Evolutionary conservation across 1,284 basidiomycete genomes (phyloP).

Genomic region (Malassezia furfur): DNA sequence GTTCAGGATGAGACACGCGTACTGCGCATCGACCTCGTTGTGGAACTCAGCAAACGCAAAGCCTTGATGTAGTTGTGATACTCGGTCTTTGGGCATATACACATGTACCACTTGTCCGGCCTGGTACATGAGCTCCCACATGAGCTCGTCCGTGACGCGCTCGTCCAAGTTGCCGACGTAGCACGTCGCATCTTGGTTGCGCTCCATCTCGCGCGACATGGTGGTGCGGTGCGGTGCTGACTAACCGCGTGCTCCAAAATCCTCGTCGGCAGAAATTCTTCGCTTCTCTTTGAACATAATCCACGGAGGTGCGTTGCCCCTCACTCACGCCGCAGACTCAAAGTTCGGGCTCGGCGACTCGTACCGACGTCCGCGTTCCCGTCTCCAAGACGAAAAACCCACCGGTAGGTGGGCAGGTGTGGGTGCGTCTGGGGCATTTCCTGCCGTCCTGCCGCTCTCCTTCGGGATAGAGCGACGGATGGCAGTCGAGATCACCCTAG

Average conservation of each 20-base stretch:
- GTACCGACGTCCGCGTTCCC: conserved; percentile 20
- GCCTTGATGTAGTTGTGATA: conserved; percentile 94
- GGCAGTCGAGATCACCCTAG: background rate
- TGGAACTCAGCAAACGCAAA: conserved; percentile 99
- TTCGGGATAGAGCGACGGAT: conserved; percentile 17
- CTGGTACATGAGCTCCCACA: conserved; percentile 98
- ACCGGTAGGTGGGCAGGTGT: conserved; percentile 10
- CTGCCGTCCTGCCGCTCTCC: conserved; percentile 13
- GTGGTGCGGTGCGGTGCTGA: background rate
- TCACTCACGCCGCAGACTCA: conserved; percentile 11
- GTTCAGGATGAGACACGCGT: conserved; percentile 99
- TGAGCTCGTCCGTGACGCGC: conserved; percentile 77
- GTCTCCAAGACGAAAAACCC: conserved; percentile 18
- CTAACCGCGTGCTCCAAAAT: background rate
- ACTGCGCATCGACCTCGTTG: conserved; percentile 95
- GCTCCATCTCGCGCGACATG: conserved; percentile 39
- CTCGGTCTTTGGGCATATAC: conserved; percentile 88
- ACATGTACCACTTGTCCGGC: conserved; percentile 86
- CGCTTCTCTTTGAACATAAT: conserved; percentile 18
- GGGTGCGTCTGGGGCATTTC: background rate
- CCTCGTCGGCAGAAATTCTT: background rate
- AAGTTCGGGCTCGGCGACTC: conserved; percentile 16
- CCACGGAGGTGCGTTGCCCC: conserved; percentile 14
- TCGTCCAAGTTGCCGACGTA: conserved; percentile 81
- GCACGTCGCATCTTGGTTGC: conserved; percentile 48